phyloP scores from a whole-genome alignment of 23 red algal genomes.

The Gracilaria gracilis region DNA sequence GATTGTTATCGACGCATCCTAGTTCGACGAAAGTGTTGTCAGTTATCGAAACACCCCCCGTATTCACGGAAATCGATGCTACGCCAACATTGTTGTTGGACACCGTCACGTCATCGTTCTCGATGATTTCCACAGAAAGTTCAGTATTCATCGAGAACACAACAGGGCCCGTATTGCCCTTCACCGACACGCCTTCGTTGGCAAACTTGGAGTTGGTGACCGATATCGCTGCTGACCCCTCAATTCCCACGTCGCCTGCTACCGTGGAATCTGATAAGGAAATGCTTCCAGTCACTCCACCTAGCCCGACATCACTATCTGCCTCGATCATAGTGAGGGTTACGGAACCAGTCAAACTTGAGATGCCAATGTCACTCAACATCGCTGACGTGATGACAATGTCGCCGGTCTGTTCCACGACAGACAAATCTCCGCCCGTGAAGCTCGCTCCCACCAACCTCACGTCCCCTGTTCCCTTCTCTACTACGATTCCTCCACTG shows the following conservation, averaged over 20 bases:
- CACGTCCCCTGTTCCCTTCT: slow-evolving; percentile 25
- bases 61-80: slow-evolving; percentile 18
- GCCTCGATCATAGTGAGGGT: slow-evolving; percentile 7
- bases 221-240: not conserved
- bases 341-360: not conserved
- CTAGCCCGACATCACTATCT: slow-evolving; percentile 29
- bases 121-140: slow-evolving; percentile 1
- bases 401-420: slow-evolving; percentile 25
- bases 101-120: slow-evolving; percentile 18
- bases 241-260: slow-evolving; percentile 29
- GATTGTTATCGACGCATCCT: slow-evolving; percentile 14
- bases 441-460: slow-evolving; percentile 1
- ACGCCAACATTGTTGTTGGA: not conserved
- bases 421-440: slow-evolving; percentile 14
- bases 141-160: slow-evolving; percentile 13
- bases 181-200: slow-evolving; percentile 16
- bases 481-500: not conserved
- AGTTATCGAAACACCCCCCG: slow-evolving; percentile 22
- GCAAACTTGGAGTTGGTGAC: slow-evolving; percentile 11
- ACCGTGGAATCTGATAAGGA: not conserved
- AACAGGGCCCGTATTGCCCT: not conserved
- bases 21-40: slow-evolving; percentile 23
- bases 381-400: slow-evolving; percentile 28
- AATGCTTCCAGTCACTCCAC: not conserved
- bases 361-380: slow-evolving; percentile 15